These are phyloP conservation scores for Chaetoscypha palmicola DNA, from an alignment of 2,329 filamentous ascomycete species.

Conservation along the genomic window DNA sequence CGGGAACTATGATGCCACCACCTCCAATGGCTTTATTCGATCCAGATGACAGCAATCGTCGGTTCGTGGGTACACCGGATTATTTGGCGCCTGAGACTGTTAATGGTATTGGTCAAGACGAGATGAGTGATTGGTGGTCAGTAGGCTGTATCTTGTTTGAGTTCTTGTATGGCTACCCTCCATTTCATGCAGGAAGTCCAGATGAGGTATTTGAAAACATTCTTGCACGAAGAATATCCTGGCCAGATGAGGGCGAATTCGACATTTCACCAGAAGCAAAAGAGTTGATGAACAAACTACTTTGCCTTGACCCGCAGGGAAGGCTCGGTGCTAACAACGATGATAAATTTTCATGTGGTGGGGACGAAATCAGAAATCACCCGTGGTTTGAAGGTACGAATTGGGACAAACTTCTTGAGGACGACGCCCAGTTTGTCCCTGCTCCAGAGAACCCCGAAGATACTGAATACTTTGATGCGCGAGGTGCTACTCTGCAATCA, in stretches of 20 bases:
- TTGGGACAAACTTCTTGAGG: constrained; percentile 87
- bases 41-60: constrained; percentile 83
- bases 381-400: constrained; percentile 82
- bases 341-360: constrained; percentile 75
- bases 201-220: constrained; percentile 98
- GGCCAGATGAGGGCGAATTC: constrained; percentile 78
- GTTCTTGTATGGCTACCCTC: constrained; percentile 86
- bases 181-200: constrained; percentile 83
- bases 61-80: constrained; percentile 94
- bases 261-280: constrained; percentile 81
- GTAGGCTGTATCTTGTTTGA: constrained; percentile 98
- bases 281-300: constrained; percentile 86
- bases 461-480: constrained; percentile 92
- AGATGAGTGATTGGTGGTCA: constrained; percentile 99
- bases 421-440: constrained; percentile 92
- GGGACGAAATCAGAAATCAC: constrained; percentile 84
- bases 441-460: constrained; percentile 91
- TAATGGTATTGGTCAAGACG: constrained; percentile 88
- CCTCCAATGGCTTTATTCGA: constrained; percentile 95
- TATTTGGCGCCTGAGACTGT: constrained; percentile 97
- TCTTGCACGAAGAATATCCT: constrained; percentile 78
- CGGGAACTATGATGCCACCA: constrained; percentile 63
- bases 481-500: constrained; percentile 84
- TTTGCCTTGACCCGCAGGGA: constrained; percentile 75
- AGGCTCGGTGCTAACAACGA: constrained; percentile 80